phyloP scores from a whole-genome alignment of 1,139 yeast genomes.

The Martiniozyma asiatica region DNA sequence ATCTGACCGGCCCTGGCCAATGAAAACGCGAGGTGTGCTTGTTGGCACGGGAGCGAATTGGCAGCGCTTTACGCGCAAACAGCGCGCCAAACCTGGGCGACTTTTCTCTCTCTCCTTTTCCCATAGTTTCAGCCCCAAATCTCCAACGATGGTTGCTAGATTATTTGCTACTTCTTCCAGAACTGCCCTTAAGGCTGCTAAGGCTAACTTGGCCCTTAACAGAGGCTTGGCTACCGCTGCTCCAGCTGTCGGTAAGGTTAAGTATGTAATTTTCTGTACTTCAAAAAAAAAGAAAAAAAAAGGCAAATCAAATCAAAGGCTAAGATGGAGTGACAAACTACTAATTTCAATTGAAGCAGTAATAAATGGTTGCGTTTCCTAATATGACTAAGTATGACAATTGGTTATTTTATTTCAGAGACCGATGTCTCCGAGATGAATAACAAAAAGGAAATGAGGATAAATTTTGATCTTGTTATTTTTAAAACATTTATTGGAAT shows the following conservation, averaged over 20 bases:
- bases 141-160: constrained; percentile 42
- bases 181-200: constrained; percentile 83
- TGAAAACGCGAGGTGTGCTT: constrained; percentile 3
- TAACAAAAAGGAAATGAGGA: not conserved
- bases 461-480: too few relatives aligned
- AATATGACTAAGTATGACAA: too few relatives aligned
- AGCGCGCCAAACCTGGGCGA: constrained; percentile 1
- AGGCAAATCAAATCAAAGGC: too few relatives aligned
- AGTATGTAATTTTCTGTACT: constrained; percentile 48
- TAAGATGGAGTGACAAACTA: too few relatives aligned
- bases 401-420: too few relatives aligned
- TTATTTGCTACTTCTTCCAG: constrained; percentile 83
- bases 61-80: constrained; percentile 1
- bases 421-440: not conserved
- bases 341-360: too few relatives aligned
- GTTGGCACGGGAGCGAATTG: constrained; percentile 1
- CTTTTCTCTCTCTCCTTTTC: not conserved
- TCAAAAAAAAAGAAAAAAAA: too few relatives aligned
- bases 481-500: too few relatives aligned
- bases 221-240: constrained; percentile 88
- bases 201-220: constrained; percentile 63
- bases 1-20: constrained; percentile 4
- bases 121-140: constrained; percentile 7
- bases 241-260: constrained; percentile 75
- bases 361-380: too few relatives aligned